A percentile compares a stretch with the other conserved stretches of the same genome.
Evolutionary conservation across 495 filamentous ascomycete genomes (phyloP).

Genomic region (Xylaria bambusicola): DNA sequence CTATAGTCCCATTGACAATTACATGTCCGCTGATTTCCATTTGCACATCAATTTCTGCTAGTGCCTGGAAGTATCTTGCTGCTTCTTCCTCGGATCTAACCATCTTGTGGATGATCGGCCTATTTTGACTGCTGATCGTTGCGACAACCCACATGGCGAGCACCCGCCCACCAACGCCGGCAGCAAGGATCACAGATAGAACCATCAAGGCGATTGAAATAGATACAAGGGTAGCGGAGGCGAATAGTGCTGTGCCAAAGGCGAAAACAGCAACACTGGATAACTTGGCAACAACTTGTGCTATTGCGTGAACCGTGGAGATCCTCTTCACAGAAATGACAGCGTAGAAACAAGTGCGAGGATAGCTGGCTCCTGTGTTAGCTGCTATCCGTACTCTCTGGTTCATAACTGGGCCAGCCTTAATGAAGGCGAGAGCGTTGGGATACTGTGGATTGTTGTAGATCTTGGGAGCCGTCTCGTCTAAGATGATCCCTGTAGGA

Average conservation of each 20-base stretch:
- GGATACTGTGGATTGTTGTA: neutral
- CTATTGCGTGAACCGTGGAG: neutral
- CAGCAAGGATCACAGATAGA: neutral
- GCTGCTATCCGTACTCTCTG: neutral
- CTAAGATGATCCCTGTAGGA: neutral
- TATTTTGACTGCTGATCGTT: neutral
- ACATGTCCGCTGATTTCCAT: slow-evolving; percentile 1
- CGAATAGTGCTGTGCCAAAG: slow-evolving; percentile 2
- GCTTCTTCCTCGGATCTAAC: neutral
- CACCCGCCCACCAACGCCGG: slow-evolving; percentile 1
- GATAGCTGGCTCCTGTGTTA: neutral
- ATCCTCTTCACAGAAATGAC: neutral
- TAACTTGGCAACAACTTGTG: neutral
- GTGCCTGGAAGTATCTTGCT: neutral
- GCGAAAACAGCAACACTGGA: slow-evolving; percentile 1
- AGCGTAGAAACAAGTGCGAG: neutral
- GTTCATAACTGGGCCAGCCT: neutral
- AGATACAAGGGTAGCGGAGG: neutral
- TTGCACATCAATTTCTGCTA: neutral
- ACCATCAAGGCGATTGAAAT: slow-evolving; percentile 1
- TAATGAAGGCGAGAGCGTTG: neutral
- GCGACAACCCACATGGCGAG: slow-evolving; percentile 4
- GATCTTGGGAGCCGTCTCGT: neutral
- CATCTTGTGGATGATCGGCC: slow-evolving; percentile 3
- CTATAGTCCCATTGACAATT: neutral